Evolutionary conservation across 441 rosid species (phyloP).

Genomic region (Brassica balearica): DNA sequence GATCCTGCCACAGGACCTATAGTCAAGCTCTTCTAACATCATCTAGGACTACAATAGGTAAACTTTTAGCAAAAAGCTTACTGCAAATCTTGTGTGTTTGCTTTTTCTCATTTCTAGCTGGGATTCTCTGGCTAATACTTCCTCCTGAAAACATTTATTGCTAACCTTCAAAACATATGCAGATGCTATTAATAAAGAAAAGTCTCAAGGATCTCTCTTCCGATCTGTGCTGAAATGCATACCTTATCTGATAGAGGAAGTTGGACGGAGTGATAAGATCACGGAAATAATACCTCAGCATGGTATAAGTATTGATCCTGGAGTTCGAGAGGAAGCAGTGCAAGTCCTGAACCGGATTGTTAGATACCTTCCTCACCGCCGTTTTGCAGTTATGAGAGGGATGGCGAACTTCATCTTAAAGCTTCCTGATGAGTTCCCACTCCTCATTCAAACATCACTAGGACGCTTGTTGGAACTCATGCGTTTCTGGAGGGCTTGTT

Average conservation of each 20-base stretch:
- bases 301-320: slow-evolving; percentile 99
- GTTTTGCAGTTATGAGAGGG: slow-evolving; percentile 98
- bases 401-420: slow-evolving; percentile 95
- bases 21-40: slow-evolving; percentile 96
- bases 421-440: slow-evolving; percentile 99
- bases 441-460: slow-evolving; percentile 95
- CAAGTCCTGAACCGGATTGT: slow-evolving; percentile 96
- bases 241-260: slow-evolving; percentile 97
- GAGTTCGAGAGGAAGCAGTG: slow-evolving; percentile 99
- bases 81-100: slow-evolving; percentile 5
- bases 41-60: slow-evolving; percentile 90
- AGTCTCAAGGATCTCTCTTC: slow-evolving; percentile 96
- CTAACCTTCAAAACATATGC: slow-evolving; percentile 46
- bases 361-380: slow-evolving; percentile 90
- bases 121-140: slow-evolving; percentile 29
- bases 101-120: slow-evolving; percentile 29
- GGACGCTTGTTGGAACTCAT: slow-evolving; percentile 97
- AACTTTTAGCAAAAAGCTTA: slow-evolving; percentile 17
- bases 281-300: slow-evolving; percentile 99
- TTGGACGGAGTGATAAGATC: slow-evolving; percentile 97
- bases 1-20: slow-evolving; percentile 86
- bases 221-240: slow-evolving; percentile 96
- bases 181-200: slow-evolving; percentile 99
- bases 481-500: slow-evolving; percentile 99
- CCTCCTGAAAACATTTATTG: slow-evolving; percentile 22